Conservation (phyloP, 257 asterid species). For the Pogostemon cablin region DNA sequence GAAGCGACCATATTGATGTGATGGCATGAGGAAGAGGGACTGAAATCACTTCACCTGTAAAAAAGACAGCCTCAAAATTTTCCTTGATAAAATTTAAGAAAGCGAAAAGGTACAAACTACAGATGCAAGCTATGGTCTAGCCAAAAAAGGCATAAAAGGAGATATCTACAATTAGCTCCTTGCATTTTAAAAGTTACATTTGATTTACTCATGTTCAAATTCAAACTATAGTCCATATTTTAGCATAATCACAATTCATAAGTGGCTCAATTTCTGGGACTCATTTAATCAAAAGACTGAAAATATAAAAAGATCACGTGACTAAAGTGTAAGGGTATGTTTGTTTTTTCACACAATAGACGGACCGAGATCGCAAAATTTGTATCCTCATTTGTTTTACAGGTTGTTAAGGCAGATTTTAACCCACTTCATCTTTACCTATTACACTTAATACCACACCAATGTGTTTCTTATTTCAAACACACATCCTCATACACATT, state of each 20-base stretch:
- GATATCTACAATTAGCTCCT: slow-evolving; percentile 8
- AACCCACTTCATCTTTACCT: too few species aligned
- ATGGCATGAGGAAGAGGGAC: slow-evolving; percentile 76
- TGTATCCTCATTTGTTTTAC: too few species aligned
- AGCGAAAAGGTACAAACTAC: slow-evolving; percentile 8
- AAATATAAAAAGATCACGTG: slow-evolving; percentile 14
- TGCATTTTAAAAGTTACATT: slow-evolving; percentile 16
- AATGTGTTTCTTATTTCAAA: too few species aligned
- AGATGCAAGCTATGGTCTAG: slow-evolving; percentile 26
- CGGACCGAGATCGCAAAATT: too few species aligned
- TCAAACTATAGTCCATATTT: slow-evolving; percentile 18
- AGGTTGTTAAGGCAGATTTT: too few species aligned
- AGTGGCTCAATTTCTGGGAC: neutral
- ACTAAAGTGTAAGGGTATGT: slow-evolving; percentile 2
- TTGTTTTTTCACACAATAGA: too few species aligned
- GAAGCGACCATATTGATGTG: slow-evolving; percentile 91
- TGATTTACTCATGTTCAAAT: slow-evolving; percentile 3
- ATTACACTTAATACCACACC: too few species aligned
- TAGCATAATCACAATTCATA: slow-evolving; percentile 6
- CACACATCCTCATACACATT: too few species aligned
- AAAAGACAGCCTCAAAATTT: slow-evolving; percentile 35
- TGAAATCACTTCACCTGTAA: slow-evolving; percentile 80
- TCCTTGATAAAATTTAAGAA: slow-evolving; percentile 26
- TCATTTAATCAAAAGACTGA: neutral
- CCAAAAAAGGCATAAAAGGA: slow-evolving; percentile 20